These are phyloP conservation scores for Smittium culicis DNA, from an alignment of 371 early-diverging fungal species.

Conservation along the genomic window DNA sequence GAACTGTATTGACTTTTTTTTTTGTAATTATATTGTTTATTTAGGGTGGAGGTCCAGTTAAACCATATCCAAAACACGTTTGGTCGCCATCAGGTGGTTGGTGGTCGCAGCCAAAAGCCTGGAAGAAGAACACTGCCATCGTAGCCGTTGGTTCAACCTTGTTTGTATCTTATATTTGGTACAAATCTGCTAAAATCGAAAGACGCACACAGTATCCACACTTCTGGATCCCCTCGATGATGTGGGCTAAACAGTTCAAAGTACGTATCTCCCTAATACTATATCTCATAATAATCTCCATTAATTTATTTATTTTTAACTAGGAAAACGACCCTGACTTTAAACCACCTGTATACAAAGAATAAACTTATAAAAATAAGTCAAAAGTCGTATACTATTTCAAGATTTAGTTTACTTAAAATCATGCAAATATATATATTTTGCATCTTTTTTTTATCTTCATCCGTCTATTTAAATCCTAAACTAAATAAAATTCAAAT, in stretches of 20 bases:
- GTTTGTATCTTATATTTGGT: conserved; percentile 52
- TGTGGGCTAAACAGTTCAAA: conserved; percentile 35
- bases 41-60: conserved; percentile 46
- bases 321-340: conserved; percentile 32
- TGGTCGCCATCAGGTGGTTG: conserved; percentile 77
- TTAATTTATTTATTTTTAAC: conserved; percentile 4
- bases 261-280: conserved; percentile 11
- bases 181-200: conserved; percentile 67
- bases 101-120: conserved; percentile 72
- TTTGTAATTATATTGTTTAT: too few species aligned
- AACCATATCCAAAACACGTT: conserved; percentile 49
- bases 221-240: conserved; percentile 34
- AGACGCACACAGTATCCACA: conserved; percentile 28
- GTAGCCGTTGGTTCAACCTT: conserved; percentile 49
- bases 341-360: conserved; percentile 25
- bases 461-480: too few species aligned
- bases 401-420: not conserved
- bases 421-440: too few species aligned
- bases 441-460: too few species aligned
- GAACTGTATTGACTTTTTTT: too few species aligned
- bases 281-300: too few species aligned
- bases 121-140: conserved; percentile 64
- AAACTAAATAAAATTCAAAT: too few species aligned
- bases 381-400: not conserved
- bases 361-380: not conserved